These are phyloP conservation scores for Verticillium longisporum DNA, from an alignment of 2,329 filamentous ascomycete genomes.

Conservation along the genomic window DNA sequence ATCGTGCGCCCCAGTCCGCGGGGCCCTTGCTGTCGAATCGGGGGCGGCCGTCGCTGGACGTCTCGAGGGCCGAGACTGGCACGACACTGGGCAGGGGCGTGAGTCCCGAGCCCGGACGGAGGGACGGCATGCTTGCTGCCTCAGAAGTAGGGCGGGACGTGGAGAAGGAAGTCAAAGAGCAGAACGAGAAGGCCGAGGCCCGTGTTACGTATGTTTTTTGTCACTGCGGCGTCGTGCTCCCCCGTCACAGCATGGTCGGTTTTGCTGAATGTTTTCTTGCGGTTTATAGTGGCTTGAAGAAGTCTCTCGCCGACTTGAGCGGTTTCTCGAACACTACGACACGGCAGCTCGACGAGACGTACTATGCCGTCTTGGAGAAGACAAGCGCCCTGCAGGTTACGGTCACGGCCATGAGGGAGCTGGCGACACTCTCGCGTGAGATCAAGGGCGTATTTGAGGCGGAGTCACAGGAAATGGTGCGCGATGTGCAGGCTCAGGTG, in stretches of 20 bases:
- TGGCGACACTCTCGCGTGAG: constrained; percentile 55
- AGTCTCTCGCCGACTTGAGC: constrained; percentile 46
- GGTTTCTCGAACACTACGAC: constrained; percentile 56
- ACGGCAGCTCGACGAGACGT: constrained; percentile 63
- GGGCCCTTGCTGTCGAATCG: constrained; percentile 14
- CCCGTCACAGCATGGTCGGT: neutral
- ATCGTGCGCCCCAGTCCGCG: constrained; percentile 11
- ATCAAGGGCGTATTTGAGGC: constrained; percentile 52
- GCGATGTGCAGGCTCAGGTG: constrained; percentile 55
- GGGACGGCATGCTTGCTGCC: neutral
- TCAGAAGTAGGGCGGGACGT: constrained; percentile 11
- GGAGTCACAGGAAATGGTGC: constrained; percentile 52
- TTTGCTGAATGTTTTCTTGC: neutral
- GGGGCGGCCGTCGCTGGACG: constrained; percentile 35
- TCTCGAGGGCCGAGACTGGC: constrained; percentile 35
- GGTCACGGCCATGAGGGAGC: constrained; percentile 56
- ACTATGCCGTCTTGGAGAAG: constrained; percentile 67
- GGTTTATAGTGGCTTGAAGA: constrained; percentile 38
- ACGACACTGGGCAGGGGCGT: constrained; percentile 22
- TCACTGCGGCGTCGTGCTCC: neutral
- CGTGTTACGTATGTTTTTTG: constrained; percentile 31
- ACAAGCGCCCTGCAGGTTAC: constrained; percentile 57
- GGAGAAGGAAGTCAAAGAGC: constrained; percentile 32
- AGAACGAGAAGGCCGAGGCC: constrained; percentile 31
- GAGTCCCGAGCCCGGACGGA: neutral